Evolutionary conservation across 768 basidiomycete genomes (phyloP), one percentile per base, ranked within the genome.

Genomic region (Galerina marginata): DNA sequence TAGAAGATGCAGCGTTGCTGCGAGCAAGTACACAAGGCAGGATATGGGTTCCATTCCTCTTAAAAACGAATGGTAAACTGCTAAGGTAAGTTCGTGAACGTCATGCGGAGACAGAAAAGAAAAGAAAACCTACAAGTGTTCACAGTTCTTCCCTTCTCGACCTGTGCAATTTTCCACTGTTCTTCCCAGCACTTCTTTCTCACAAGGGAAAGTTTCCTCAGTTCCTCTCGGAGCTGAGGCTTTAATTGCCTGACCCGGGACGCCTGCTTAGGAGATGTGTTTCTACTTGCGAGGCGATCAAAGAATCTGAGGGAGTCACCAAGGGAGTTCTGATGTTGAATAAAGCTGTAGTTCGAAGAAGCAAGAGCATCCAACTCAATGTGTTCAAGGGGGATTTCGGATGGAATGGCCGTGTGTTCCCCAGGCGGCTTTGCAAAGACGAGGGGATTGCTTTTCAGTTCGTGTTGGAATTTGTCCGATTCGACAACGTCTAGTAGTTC

Each of bases 1-100:
- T 7, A 63, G 46, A 4, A 63, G 43, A 42, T 59, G 45, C 16
- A 63, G 37, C 9, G 56, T 40, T 10, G 61, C 50, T 2, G 25
- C 12, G 7, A 64, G 33, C 29, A 57, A 46, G 42, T 57, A 43
- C 16, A 42, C 51, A 9, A 59, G 29, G 33, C 58, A 59, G 5
- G 45, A 36, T 46, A 59, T 46, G 1, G 58, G 58, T 16, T 59
- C 43, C 50, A 51, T 59, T 1, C 45, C 9, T n/a, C 25, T 59
- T 20, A 46, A 14, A 9, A 12, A 20, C 2, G 12, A 20, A 5
- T 23, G 26, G 20, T 46, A 46, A 14, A 25, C 3, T 23, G 45
- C 45, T 46, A 46, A 46, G 26, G 6, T 5, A 20, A 25, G 20
- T 16, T 46, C 45, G 26, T 9, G 9, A 5, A 20, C 45, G 11